These are phyloP conservation scores for Ostreobium quekettii DNA, from an alignment of 139 green algal species.

Conservation along the genomic window DNA sequence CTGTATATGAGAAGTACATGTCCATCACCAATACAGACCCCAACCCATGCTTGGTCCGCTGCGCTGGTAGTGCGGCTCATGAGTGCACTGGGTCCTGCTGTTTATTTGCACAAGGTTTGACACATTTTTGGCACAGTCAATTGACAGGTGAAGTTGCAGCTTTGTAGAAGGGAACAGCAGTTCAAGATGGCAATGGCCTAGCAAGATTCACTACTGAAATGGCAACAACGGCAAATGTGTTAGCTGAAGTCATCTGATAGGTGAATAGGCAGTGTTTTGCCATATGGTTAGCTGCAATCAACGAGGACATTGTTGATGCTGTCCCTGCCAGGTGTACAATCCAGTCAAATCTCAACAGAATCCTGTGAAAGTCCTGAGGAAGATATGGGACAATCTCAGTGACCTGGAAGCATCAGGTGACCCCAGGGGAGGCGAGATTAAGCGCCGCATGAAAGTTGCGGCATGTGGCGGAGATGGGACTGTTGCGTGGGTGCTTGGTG, in stretches of 20 bases:
- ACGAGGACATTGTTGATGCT: slow-evolving; percentile 1
- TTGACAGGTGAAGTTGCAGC: no score
- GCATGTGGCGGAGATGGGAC: slow-evolving; percentile 53
- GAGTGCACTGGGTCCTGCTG: no score
- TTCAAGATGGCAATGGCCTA: background rate
- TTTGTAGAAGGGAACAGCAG: no score
- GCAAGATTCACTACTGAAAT: no score
- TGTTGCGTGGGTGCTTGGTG: slow-evolving; percentile 22
- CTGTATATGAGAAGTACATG: no score
- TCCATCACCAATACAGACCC: no score
- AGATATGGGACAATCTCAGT: slow-evolving; percentile 45
- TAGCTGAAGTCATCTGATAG: no score
- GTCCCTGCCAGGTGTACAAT: slow-evolving; percentile 49
- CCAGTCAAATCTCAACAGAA: slow-evolving; percentile 9
- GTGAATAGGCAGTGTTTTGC: background rate
- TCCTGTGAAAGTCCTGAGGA: slow-evolving; percentile 41
- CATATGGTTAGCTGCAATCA: background rate
- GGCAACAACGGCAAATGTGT: no score
- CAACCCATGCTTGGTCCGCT: no score
- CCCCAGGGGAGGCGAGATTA: slow-evolving; percentile 30
- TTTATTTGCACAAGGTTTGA: no score
- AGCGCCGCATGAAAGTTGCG: slow-evolving; percentile 41
- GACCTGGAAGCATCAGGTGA: slow-evolving; percentile 21
- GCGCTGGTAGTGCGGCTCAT: no score
- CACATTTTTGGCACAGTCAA: no score